Evolutionary conservation across 257 asterid genomes (phyloP), one percentile per base, ranked within the genome.

Genomic region (Ilex asprella): DNA sequence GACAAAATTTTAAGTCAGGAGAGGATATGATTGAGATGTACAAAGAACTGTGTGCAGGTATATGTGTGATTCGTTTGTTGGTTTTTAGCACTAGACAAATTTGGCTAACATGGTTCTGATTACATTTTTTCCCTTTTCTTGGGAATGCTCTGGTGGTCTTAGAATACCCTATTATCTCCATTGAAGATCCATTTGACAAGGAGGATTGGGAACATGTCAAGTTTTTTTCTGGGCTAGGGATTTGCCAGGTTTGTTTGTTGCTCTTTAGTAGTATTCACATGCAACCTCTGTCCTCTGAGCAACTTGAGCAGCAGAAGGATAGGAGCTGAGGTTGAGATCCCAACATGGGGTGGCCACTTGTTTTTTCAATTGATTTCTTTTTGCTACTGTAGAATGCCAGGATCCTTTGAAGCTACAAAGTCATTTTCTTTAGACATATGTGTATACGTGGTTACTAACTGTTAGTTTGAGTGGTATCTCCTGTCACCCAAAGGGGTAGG

Each of bases 111-210:
- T 49, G 54, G 16, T 49, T 12, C 10, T 49, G 16, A 12, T 49
- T 49, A 49, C 16, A 35, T 35, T 35, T 35, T 4, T n/a, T 12
- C 54, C 54, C 54, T 49, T 49, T 12, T 2, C 16, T 11, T 49
- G 14, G 6, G 14, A 49, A 49, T 49, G 54, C 16, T 49, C 54
- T 64, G 62, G 60, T 67, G 61, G 56, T 70, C 43, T 64, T 82
- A 93, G 99, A 79, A 50, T 93, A 89, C 78, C 95, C 96, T 31
- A 79, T 93, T 63, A 92, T 82, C 63, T 93, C 99, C 55, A 85
- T 93, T 77, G 95, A 87, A 84, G 99, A 87, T 78, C 97, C 99
- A 74, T 93, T 89, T 75, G 99, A 93, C 85, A 93, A 93, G 79
- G 99, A 93, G 79, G 99, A 93, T 55, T 93, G 99, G 99, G 96